Base-by-base conservation (phyloP, 139 green algal species). In the Picochlorum sp. region DNA sequence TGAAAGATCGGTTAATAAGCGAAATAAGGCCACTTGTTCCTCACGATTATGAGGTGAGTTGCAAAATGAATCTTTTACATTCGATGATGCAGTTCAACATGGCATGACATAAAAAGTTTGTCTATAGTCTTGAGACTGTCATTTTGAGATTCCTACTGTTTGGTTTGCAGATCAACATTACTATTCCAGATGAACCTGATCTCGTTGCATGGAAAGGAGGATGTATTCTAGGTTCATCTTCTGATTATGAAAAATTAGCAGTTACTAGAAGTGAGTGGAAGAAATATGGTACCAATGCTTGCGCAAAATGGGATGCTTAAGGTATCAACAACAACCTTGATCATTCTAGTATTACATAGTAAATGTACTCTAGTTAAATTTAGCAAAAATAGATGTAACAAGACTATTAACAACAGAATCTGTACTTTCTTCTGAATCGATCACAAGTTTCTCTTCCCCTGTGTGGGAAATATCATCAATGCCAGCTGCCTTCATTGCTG, bases 11-110 rank as follows among this genome's bases (percentile, higher is more conserved):
- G 1, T 59, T 83, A 29, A 16, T 52, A 2, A 24, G 20, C 0
- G 85, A 94, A 65, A 65, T 94, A 61, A 60, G 83, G 45, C 56
- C 75, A 4, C 55, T 90, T 41, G 85, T 93, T 55, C 78, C 80
- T 0, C 64, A 83, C 32, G 66, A 87, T 5, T 83, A 76, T 40
- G 60, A 47, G 8, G 20, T 47, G 10, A 47, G n/a, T n/a, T n/a
- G n/a, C n/a, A n/a, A n/a, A n/a, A n/a, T n/a, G n/a, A n/a, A 82
- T 1, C 35, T 12, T 32, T 0, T 37, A 30, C 29, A 44, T 33
- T 5, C 20, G 8, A 13, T 44, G 59, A 28, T 49, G 9, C 26
- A 55, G 22, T 8, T n/a, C 31, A 30, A 10, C 10, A 22, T 24
- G 53, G 33, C 13, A 7, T 5, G 6, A 4, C 25, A n/a, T 4